These are phyloP conservation scores for Oldenlandia corymbosa DNA, from an alignment of 257 asterid species.

Conservation along the genomic window DNA sequence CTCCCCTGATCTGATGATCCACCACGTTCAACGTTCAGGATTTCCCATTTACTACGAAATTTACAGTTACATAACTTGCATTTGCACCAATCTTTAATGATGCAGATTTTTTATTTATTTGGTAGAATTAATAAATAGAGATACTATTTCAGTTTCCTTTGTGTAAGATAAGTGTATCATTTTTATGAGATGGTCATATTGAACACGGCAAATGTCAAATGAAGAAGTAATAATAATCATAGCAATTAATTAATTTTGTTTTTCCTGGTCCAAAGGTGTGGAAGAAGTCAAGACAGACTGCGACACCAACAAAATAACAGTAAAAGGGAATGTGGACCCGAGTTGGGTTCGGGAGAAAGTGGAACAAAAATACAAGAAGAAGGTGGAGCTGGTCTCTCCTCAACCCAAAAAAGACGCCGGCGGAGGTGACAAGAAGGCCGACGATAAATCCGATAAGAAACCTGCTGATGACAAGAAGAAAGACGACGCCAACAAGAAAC, in stretches of 20 bases:
- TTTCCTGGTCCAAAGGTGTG: conserved; percentile 65
- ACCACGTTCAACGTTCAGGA: conserved; percentile 17
- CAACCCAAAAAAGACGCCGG: conserved; percentile 48
- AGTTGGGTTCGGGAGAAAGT: conserved; percentile 61
- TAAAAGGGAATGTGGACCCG: conserved; percentile 83
- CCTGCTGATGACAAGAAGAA: conserved; percentile 24
- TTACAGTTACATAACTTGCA: not conserved
- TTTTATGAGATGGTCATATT: no score
- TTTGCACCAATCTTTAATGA: not conserved
- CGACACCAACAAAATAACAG: conserved; percentile 59
- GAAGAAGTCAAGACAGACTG: conserved; percentile 72
- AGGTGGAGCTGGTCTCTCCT: conserved; percentile 75
- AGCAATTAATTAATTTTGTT: conserved; percentile 14
- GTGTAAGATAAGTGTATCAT: no score
- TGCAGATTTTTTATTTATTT: no score
- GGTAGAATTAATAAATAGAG: no score
- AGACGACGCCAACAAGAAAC: conserved; percentile 28
- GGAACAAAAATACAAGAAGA: conserved; percentile 69
- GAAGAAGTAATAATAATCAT: not conserved
- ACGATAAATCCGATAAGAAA: conserved; percentile 26
- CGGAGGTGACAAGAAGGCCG: conserved; percentile 32
- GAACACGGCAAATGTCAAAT: not conserved
- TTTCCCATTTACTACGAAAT: not conserved
- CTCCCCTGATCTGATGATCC: conserved; percentile 10
- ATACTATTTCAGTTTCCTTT: no score